Percentiles rank a stretch among this genome's conserved stretches.
Evolutionary conservation across 164 flowering plant species (phyloP).

Genomic region (Paratinospora sagittata): DNA sequence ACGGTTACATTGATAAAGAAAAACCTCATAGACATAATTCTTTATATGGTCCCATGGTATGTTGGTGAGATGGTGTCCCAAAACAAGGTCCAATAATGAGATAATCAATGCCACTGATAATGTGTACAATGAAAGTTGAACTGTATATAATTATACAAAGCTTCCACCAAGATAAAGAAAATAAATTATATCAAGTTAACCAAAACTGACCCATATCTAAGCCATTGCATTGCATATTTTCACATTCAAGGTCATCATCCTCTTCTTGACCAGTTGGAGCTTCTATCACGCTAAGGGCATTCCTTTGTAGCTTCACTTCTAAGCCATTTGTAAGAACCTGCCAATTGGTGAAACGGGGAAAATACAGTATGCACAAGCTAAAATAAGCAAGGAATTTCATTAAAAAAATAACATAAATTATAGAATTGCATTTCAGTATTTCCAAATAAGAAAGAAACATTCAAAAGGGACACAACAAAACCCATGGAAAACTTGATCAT

Average conservation of each 20-base stretch:
- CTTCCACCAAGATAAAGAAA: background rate
- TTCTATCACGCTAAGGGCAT: conserved; percentile 93
- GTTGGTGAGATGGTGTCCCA: background rate
- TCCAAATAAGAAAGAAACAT: background rate
- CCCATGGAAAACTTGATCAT: too few species aligned
- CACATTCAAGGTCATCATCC: conserved; percentile 76
- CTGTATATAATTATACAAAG: too few species aligned
- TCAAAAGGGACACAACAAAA: background rate
- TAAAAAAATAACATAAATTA: background rate
- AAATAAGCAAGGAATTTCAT: background rate
- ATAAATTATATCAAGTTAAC: background rate
- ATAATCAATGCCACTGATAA: background rate
- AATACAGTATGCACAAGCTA: conserved; percentile 1
- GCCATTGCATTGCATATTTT: conserved; percentile 62
- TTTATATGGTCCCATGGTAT: too few species aligned
- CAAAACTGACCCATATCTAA: conserved; percentile 59
- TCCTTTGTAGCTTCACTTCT: conserved; percentile 93
- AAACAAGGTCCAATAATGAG: background rate
- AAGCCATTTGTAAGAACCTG: conserved; percentile 97
- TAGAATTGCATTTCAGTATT: background rate
- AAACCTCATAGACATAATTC: background rate
- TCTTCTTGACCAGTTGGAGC: conserved; percentile 91
- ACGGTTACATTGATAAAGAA: background rate
- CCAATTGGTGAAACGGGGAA: background rate
- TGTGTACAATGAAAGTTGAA: background rate